Conservation (phyloP, 75 land plant species). For the Cunninghamia lanceolata region DNA sequence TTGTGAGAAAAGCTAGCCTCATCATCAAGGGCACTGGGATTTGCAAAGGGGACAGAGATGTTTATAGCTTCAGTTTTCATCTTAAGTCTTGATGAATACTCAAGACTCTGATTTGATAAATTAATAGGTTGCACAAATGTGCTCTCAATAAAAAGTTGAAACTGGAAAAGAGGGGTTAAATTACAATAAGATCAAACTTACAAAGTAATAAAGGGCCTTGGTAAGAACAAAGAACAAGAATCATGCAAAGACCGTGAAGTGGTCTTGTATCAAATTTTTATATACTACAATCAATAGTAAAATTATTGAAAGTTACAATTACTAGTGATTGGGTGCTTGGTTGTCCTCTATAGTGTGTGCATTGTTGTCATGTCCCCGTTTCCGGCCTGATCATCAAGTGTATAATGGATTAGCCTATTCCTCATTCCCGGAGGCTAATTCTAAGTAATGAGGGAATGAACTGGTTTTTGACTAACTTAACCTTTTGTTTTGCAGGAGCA, state of each 20-base stretch:
- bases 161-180: not conserved
- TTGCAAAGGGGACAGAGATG: not conserved
- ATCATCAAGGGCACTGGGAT: not conserved
- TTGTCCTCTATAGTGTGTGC: not conserved
- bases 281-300: not conserved
- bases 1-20: not conserved
- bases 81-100: not conserved
- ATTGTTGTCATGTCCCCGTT: too few relatives aligned
- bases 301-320: too few relatives aligned
- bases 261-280: not conserved
- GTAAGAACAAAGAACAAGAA: not conserved
- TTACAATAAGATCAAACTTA: not conserved
- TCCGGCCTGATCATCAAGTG: too few relatives aligned
- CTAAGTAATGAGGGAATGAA: too few relatives aligned
- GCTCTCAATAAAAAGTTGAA: not conserved
- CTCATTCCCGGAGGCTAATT: too few relatives aligned
- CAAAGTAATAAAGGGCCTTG: not conserved
- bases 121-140: not conserved
- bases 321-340: not conserved
- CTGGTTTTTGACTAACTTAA: too few relatives aligned
- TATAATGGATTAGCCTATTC: too few relatives aligned
- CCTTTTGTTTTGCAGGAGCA: too few relatives aligned
- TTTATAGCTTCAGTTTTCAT: not conserved
- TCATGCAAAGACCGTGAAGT: not conserved
- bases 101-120: not conserved